Percentiles rank a stretch among this genome's conserved stretches.
Evolutionary conservation across 208 protist genomes (phyloP).

Genomic region (Leishmania tarentolae): DNA sequence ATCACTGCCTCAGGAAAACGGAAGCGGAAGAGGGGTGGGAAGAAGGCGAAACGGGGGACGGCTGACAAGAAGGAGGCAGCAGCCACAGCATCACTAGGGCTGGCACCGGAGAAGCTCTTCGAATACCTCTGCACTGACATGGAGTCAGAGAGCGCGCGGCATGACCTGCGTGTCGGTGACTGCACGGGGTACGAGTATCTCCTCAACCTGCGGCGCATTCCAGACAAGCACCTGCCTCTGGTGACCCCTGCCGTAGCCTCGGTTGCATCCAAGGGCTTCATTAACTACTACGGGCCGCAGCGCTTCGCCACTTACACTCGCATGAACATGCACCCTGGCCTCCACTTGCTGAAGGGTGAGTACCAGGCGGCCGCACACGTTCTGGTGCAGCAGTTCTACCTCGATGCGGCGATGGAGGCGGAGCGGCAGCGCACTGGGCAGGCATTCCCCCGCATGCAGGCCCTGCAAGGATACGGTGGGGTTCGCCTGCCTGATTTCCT

Average conservation of each 20-base stretch:
- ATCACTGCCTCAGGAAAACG: constrained; percentile 9
- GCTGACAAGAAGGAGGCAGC: constrained; percentile 25
- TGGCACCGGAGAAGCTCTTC: constrained; percentile 77
- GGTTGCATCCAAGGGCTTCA: constrained; percentile 79
- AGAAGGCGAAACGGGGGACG: constrained; percentile 11
- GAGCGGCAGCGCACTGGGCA: constrained; percentile 61
- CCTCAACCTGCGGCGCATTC: constrained; percentile 71
- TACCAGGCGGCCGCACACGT: constrained; percentile 82
- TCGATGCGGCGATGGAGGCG: constrained; percentile 70
- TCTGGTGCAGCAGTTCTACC: constrained; percentile 88
- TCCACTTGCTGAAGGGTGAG: constrained; percentile 83
- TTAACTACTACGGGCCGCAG: constrained; percentile 87
- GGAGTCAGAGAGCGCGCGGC: constrained; percentile 62
- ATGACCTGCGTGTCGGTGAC: constrained; percentile 67
- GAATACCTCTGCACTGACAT: constrained; percentile 84
- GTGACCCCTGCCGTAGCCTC: constrained; percentile 68
- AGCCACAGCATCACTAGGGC: constrained; percentile 7
- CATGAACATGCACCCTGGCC: constrained; percentile 86
- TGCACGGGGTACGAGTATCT: constrained; percentile 73
- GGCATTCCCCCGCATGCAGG: constrained; percentile 44
- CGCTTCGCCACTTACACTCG: constrained; percentile 82
- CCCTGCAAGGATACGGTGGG: constrained; percentile 43
- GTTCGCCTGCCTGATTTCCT: constrained; percentile 56
- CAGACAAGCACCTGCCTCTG: constrained; percentile 54
- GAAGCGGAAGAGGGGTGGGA: constrained; percentile 22